Conservation (phyloP, 1,284 basidiomycete genomes). For the Marasmius oreades region DNA sequence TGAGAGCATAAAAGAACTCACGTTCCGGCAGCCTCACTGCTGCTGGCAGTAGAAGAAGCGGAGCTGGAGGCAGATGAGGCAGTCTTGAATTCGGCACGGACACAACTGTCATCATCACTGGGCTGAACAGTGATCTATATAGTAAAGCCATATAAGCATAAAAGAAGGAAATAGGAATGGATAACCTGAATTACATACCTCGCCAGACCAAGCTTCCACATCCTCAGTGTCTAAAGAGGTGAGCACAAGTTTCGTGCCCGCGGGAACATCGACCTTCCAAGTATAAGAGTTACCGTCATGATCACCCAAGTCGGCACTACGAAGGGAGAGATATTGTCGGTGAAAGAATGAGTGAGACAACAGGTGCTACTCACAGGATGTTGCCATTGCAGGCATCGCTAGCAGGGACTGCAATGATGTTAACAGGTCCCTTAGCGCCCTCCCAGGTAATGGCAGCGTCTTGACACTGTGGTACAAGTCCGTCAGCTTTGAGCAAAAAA, state of each 20-base stretch:
- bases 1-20: constrained; percentile 3
- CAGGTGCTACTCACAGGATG: constrained; percentile 45
- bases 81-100: constrained; percentile 19
- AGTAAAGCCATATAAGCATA: not conserved
- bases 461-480: constrained; percentile 45
- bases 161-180: constrained; percentile 3
- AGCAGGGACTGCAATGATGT: constrained; percentile 51
- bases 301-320: constrained; percentile 57
- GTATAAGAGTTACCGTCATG: constrained; percentile 38
- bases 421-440: constrained; percentile 47
- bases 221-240: constrained; percentile 51
- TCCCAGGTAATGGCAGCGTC: constrained; percentile 51
- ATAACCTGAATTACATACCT: constrained; percentile 37
- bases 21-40: constrained; percentile 5
- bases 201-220: constrained; percentile 62
- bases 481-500: constrained; percentile 3
- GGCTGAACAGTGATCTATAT: constrained; percentile 50
- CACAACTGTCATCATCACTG: constrained; percentile 50
- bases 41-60: constrained; percentile 19
- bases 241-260: constrained; percentile 47
- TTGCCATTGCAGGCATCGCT: constrained; percentile 50
- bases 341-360: not conserved
- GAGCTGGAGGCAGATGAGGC: constrained; percentile 13
- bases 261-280: constrained; percentile 46
- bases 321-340: constrained; percentile 12